Percentiles rank a stretch among this genome's conserved stretches.
phyloP scores from a whole-genome alignment of 2,329 filamentous ascomycete species.

The Myrmaecium sp. region DNA sequence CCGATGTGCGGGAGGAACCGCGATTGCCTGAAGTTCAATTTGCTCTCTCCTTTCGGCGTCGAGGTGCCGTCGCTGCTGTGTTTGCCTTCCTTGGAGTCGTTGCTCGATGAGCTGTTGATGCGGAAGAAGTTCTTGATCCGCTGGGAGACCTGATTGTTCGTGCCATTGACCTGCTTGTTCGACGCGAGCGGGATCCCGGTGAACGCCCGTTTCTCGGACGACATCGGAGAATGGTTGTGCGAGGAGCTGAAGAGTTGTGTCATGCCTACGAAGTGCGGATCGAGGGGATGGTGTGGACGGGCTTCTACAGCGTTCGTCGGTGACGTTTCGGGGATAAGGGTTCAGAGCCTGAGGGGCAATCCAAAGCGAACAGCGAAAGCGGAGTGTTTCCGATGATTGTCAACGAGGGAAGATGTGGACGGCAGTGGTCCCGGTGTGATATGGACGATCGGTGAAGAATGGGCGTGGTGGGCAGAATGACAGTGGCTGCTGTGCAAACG shows the following conservation, averaged over 20 bases:
- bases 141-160: conserved; percentile 39
- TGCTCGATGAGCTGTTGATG: conserved; percentile 39
- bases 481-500: no score
- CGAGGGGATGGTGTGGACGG: no score
- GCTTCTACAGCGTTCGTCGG: no score
- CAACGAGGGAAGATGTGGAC: no score
- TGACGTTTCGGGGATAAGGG: no score
- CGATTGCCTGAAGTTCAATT: conserved; percentile 62
- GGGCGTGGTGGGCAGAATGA: no score
- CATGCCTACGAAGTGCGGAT: no score
- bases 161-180: conserved; percentile 31
- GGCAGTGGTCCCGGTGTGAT: no score
- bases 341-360: no score
- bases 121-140: conserved; percentile 56
- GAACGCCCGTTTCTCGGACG: conserved; percentile 30
- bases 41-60: conserved; percentile 40
- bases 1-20: conserved; percentile 78
- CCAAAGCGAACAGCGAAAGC: no score
- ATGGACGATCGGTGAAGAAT: no score
- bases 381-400: no score
- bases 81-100: conserved; percentile 23
- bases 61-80: conserved; percentile 23
- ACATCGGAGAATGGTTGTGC: conserved; percentile 18
- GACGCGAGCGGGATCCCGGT: conserved; percentile 27
- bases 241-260: conserved; percentile 26